phyloP scores from a whole-genome alignment of 2,329 filamentous ascomycete genomes.

The Alternaria ventricosa region DNA sequence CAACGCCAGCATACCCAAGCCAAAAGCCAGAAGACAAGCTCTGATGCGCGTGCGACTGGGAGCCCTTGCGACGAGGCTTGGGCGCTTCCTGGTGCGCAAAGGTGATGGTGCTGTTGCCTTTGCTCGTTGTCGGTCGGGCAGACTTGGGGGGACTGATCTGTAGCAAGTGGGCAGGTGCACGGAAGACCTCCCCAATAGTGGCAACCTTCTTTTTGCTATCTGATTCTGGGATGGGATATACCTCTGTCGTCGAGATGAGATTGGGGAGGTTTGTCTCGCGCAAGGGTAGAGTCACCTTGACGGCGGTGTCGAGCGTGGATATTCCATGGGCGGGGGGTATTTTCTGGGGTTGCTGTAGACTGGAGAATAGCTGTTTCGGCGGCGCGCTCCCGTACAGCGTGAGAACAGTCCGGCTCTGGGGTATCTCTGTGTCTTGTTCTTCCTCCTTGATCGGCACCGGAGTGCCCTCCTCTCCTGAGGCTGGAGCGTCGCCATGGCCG shows the following conservation, averaged over 20 bases:
- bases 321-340: slow-evolving; percentile 40
- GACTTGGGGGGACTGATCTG: slow-evolving; percentile 74
- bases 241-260: slow-evolving; percentile 73
- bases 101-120: slow-evolving; percentile 56
- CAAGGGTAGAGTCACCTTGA: slow-evolving; percentile 58
- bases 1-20: slow-evolving; percentile 61
- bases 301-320: slow-evolving; percentile 48
- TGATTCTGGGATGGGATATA: slow-evolving; percentile 61
- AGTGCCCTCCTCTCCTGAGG: slow-evolving; percentile 17
- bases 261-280: slow-evolving; percentile 73
- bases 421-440: slow-evolving; percentile 27
- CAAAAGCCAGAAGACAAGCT: slow-evolving; percentile 71
- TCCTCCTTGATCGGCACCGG: slow-evolving; percentile 31
- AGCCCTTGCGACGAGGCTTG: slow-evolving; percentile 49
- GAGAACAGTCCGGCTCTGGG: slow-evolving; percentile 66
- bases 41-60: slow-evolving; percentile 69
- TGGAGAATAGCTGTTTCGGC: slow-evolving; percentile 83
- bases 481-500: slow-evolving; percentile 11
- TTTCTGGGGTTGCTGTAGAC: slow-evolving; percentile 67
- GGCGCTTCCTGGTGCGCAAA: slow-evolving; percentile 62
- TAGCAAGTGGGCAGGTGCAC: slow-evolving; percentile 69
- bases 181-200: slow-evolving; percentile 76
- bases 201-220: slow-evolving; percentile 58
- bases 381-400: slow-evolving; percentile 77
- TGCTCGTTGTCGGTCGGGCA: slow-evolving; percentile 71